Evolutionary conservation across 345 rosid genomes (phyloP).

Genomic region (Ceriops tagal): DNA sequence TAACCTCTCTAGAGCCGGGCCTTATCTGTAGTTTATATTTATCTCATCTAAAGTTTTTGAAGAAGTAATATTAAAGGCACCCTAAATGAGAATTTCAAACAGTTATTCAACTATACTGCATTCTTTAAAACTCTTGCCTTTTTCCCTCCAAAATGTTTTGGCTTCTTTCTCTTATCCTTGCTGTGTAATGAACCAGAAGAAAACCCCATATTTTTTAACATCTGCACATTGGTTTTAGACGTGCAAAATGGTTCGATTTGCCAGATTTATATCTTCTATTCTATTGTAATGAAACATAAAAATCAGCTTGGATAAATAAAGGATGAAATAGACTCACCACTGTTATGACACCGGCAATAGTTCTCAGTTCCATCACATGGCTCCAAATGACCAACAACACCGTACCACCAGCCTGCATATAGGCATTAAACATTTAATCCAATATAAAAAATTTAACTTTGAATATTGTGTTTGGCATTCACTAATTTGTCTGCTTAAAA

Average conservation of each 20-base stretch:
- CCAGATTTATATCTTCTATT: conserved; percentile 8
- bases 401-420: conserved; percentile 92
- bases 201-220: background rate
- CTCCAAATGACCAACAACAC: conserved; percentile 71
- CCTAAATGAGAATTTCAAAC: background rate
- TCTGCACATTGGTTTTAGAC: background rate
- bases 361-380: conserved; percentile 48
- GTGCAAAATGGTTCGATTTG: conserved; percentile 8
- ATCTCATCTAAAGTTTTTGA: conserved; percentile 31
- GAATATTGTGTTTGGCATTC: background rate
- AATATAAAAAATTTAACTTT: background rate
- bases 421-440: background rate
- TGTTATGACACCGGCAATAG: conserved; percentile 48
- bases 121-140: background rate
- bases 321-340: conserved; percentile 43
- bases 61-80: conserved; percentile 11
- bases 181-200: background rate
- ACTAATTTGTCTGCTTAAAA: background rate
- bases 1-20: conserved; percentile 20
- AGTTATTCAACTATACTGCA: background rate
- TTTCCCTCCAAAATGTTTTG: background rate
- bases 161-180: background rate
- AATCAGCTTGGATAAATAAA: conserved; percentile 10
- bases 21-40: conserved; percentile 17
- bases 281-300: conserved; percentile 10